phyloP scores from a whole-genome alignment of 352 stramenopile species.

The Pythium utonaiense region DNA sequence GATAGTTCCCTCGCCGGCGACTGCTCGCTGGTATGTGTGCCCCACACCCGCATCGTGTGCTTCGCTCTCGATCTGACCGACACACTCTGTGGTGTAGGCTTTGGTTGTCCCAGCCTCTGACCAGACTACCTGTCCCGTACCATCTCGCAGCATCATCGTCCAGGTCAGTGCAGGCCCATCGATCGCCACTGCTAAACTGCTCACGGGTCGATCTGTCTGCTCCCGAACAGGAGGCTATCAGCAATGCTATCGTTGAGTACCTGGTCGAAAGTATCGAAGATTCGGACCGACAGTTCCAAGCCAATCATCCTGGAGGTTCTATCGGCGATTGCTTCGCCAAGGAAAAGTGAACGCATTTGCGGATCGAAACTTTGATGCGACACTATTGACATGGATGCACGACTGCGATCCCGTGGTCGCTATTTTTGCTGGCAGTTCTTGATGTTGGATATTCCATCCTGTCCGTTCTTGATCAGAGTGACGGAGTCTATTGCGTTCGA shows the following conservation, averaged over 20 bases:
- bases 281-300: constrained; percentile 30
- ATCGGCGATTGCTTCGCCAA: constrained; percentile 40
- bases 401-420: neutral
- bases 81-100: constrained; percentile 18
- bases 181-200: no score
- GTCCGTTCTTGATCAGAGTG: neutral
- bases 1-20: constrained; percentile 27
- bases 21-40: constrained; percentile 11
- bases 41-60: no score
- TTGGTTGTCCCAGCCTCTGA: constrained; percentile 49
- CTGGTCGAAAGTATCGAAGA: constrained; percentile 39
- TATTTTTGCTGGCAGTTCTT: neutral
- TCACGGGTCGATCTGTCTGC: neutral
- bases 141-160: constrained; percentile 72
- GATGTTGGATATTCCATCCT: neutral
- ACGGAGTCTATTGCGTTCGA: neutral
- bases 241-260: constrained; percentile 68
- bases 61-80: no score
- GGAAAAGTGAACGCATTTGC: neutral
- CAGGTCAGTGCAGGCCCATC: constrained; percentile 44
- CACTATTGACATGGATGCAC: neutral
- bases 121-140: constrained; percentile 47
- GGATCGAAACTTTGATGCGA: no score
- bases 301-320: constrained; percentile 68
- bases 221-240: constrained; percentile 54